A percentile compares a stretch with the other conserved stretches of the same genome.
Conservation (phyloP, 1,284 basidiomycete species). For the Naganishia sp. region DNA sequence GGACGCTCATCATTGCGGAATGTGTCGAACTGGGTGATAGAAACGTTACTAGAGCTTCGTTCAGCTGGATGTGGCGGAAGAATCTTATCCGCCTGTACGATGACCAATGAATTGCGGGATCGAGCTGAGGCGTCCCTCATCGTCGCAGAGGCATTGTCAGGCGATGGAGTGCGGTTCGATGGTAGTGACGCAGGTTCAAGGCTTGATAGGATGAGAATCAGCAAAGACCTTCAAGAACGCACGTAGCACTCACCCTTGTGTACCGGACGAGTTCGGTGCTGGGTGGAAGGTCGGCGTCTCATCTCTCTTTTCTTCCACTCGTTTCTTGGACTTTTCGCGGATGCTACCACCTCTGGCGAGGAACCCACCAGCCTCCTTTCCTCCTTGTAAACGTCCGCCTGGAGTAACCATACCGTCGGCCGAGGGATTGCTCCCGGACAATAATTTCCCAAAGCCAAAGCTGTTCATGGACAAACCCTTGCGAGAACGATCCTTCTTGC, state of each 20-base stretch:
- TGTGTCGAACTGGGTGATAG: slow-evolving; percentile 46
- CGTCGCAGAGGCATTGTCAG: neutral
- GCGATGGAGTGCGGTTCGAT: slow-evolving; percentile 1
- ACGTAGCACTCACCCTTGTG: neutral
- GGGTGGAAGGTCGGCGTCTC: neutral
- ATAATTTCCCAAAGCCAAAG: slow-evolving; percentile 69
- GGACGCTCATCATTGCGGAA: slow-evolving; percentile 35
- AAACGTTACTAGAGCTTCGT: slow-evolving; percentile 36
- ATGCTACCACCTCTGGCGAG: slow-evolving; percentile 15
- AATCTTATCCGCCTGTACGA: slow-evolving; percentile 30
- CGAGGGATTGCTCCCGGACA: slow-evolving; percentile 44
- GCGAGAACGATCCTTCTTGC: slow-evolving; percentile 53
- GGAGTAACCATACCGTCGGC: slow-evolving; percentile 34
- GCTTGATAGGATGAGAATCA: neutral
- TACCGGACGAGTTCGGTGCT: neutral
- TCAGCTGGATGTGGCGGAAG: slow-evolving; percentile 29
- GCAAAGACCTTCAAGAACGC: neutral
- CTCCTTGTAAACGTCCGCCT: slow-evolving; percentile 8
- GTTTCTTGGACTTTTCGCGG: slow-evolving; percentile 25
- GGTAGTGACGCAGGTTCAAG: slow-evolving; percentile 36
- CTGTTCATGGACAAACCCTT: slow-evolving; percentile 71
- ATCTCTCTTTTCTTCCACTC: slow-evolving; percentile 12
- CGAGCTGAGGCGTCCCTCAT: slow-evolving; percentile 45
- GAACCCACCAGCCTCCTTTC: slow-evolving; percentile 17
- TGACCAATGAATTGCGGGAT: slow-evolving; percentile 32